A percentile compares a stretch with the other conserved stretches of the same genome.
Conservation (phyloP, 345 rosid species). For the Pseudoturritis turrita region DNA sequence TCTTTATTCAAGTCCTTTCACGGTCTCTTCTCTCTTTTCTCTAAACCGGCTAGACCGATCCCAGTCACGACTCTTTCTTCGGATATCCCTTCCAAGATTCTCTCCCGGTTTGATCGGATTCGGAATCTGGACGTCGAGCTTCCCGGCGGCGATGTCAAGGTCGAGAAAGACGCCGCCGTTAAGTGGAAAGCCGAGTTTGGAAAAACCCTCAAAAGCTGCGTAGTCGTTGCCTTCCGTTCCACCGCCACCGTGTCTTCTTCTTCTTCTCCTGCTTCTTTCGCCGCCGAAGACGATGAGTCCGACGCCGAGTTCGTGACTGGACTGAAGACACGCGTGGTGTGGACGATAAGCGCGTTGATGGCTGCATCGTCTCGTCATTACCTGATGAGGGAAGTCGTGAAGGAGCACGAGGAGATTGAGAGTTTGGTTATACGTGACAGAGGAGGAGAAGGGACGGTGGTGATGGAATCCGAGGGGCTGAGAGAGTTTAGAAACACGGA, state of each 20-base stretch:
- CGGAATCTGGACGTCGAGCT: constrained; percentile 9
- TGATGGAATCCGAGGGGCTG: constrained; percentile 11
- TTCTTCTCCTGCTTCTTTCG: neutral
- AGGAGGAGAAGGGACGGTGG: constrained; percentile 24
- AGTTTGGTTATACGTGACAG: constrained; percentile 19
- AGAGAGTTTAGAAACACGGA: constrained; percentile 13
- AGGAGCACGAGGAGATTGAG: constrained; percentile 24
- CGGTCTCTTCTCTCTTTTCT: constrained; percentile 4
- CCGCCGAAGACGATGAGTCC: neutral
- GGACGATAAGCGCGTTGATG: constrained; percentile 27
- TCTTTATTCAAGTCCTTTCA: constrained; percentile 16
- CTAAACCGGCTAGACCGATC: constrained; percentile 24
- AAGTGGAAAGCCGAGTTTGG: constrained; percentile 30
- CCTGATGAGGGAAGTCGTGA: constrained; percentile 13
- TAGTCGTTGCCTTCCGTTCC: constrained; percentile 26
- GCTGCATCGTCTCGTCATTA: constrained; percentile 26
- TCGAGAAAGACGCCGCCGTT: constrained; percentile 17
- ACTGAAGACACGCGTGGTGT: constrained; percentile 26
- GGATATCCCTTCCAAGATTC: constrained; percentile 15
- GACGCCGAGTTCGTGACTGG: constrained; percentile 28
- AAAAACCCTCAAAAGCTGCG: constrained; percentile 16
- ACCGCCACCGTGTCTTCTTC: neutral
- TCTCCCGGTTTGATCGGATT: constrained; percentile 15
- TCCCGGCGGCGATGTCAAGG: constrained; percentile 2
- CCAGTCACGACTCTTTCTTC: neutral